Evolutionary conservation across 371 early-diverging fungal genomes (phyloP).

Genomic region (Haplosporangium sp.): DNA sequence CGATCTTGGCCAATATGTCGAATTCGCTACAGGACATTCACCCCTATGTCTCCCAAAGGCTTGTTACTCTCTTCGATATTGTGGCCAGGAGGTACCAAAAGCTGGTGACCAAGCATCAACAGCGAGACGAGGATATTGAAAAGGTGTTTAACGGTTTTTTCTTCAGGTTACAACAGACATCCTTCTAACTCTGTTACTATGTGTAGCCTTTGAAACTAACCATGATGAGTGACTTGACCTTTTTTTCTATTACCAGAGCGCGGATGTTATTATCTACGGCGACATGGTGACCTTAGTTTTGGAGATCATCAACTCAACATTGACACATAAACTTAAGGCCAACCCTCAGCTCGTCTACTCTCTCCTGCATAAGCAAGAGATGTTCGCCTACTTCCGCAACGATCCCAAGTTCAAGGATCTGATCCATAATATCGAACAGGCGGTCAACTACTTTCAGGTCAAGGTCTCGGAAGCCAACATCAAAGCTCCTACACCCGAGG

Average conservation of each 20-base stretch:
- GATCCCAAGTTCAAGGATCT: conserved; percentile 67
- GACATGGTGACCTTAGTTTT: conserved; percentile 75
- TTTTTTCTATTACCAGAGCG: conserved; percentile 24
- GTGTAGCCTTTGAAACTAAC: background rate
- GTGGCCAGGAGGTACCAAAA: conserved; percentile 76
- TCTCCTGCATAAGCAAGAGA: conserved; percentile 73
- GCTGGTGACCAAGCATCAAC: conserved; percentile 55
- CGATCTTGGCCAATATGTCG: conserved; percentile 78
- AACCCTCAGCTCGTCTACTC: conserved; percentile 83
- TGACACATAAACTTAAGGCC: conserved; percentile 71
- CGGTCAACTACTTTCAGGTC: conserved; percentile 71
- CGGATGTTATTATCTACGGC: conserved; percentile 69
- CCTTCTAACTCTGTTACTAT: too few species aligned
- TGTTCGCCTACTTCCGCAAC: conserved; percentile 67
- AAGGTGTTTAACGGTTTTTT: conserved; percentile 23
- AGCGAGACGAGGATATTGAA: conserved; percentile 46
- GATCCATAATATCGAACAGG: conserved; percentile 71
- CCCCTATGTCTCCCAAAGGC: conserved; percentile 76
- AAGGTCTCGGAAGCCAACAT: conserved; percentile 74
- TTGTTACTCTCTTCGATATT: conserved; percentile 77
- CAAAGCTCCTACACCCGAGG: conserved; percentile 73
- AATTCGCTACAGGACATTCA: conserved; percentile 70
- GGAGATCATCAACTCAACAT: conserved; percentile 76
- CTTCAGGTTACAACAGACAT: too few species aligned
- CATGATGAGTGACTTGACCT: background rate